Evolutionary conservation across 2,329 filamentous ascomycete species (phyloP), one percentile per base, ranked within the genome.

Genomic region (Aspergillus transmontanensis): DNA sequence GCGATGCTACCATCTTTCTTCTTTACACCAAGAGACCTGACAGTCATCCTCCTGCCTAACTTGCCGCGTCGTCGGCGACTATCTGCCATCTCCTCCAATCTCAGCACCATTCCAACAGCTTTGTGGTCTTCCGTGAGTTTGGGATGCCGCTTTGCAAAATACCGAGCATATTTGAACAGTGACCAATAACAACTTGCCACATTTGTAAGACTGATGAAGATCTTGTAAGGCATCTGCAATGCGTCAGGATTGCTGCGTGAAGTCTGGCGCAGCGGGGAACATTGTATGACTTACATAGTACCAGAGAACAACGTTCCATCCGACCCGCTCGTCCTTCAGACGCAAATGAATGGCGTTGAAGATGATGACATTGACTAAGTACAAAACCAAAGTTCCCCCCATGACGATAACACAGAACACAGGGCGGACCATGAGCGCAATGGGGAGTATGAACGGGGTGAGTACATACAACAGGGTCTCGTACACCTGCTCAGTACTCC

Each of bases 331-430:
- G 7, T 80, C 79, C 59, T 82, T 81, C 36, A 72, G 64, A 11
- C 82, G 78, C 1, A 84, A 74, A 60, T 84, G 82, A 1, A 83
- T 67, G 67, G 82, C 80, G 69, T 84, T 84, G 74, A 84, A 84
- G 48, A 84, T 74, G 12, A 80, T 64, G 54, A 77, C 76, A 69
- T 81, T 80, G 67, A 80, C 43, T 51, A 80, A 68, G 62, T 84
- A 83, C 69, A 84, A 72, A 14, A 65, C 76, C 16, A 81, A 61
- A 0, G 79, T 81, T 2, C 64, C 63, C 9, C 69, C 72, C 21
- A 79, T 70, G 1, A 83, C 67, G 51, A 77, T 78, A 9, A 73
- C 75, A 43, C 73, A 77, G 64, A 83, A 83, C 1, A 61, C 65
- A 11, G 81, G 81, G 12, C 76, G 72, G 21, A 81, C 77, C 48